Base-by-base conservation (phyloP, 2,329 filamentous ascomycete genomes). In the Thielaviopsis euricoi region DNA sequence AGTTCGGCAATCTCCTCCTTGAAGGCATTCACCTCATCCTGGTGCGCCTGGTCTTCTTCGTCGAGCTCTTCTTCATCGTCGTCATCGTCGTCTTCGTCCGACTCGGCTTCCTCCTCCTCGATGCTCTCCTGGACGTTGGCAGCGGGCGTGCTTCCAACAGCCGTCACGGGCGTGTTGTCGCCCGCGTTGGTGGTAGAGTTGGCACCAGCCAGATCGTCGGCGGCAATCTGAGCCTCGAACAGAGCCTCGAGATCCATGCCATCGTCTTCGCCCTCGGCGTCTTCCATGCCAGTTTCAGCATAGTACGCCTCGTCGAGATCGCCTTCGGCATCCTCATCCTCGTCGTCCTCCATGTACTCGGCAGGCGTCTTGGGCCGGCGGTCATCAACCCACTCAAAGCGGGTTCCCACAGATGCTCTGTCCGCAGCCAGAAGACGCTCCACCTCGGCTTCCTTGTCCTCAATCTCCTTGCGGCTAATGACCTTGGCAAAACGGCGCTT, bases 401-500 rank as follows among this genome's bases (percentile, higher is more conserved):
- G 76, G 15, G 83, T 80, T 22, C 78, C 78, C 1, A 75, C 62
- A 4, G 82, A 79, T 46, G 76, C 76, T 56, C 77, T 76, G 64
- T 95, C 89, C 48, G 83, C 81, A 51, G 78, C 77, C 3, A 94
- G 75, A 37, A 95, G 72, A 51, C 84, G 78, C 62, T 89, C 82
- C 37, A 94, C 87, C 63, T 87, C 81, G 58, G 83, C 81, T 66
- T 95, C 89, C 54, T 91, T 88, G 63, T 88, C 85, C 67, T 91
- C 85, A 62, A 93, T 90, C 62, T 90, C 87, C 60, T 88, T 84
- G 59, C 89, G 83, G 61, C 84, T 88, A 56, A 91, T 80, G 2
- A 88, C 83, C 66, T 90, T 89, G 59, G 89, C 81, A 70, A 95
- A 95, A 33, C 89, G 80, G 26, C 87, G 81, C 67, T 88, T 89